Evolutionary conservation across 768 basidiomycete species (phyloP).

Genomic region (Xerocomus potaroensis): DNA sequence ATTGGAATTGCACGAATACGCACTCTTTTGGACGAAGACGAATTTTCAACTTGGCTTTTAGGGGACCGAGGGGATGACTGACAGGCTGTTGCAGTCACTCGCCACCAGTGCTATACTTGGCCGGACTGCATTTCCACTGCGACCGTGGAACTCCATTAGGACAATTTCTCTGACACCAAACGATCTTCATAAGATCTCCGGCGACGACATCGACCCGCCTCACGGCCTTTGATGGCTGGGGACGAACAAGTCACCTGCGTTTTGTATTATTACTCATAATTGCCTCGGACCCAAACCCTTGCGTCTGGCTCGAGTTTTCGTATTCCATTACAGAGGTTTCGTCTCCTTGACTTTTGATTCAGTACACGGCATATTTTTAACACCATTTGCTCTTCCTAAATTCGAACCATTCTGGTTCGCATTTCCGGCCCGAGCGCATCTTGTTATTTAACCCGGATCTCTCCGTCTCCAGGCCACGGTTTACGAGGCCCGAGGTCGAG

Average conservation of each 20-base stretch:
- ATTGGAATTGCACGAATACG: conserved; percentile 22
- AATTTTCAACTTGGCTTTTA: conserved; percentile 23
- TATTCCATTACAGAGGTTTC: conserved; percentile 19
- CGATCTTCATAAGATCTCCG: conserved; percentile 26
- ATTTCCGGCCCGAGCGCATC: conserved; percentile 9
- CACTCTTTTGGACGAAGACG: conserved; percentile 27
- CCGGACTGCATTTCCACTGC: conserved; percentile 13
- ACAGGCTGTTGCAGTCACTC: conserved; percentile 10
- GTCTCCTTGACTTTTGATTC: conserved; percentile 11
- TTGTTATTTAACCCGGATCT: conserved; percentile 27
- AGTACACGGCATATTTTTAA: conserved; percentile 12
- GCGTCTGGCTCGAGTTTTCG: conserved; percentile 18
- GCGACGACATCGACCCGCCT: conserved; percentile 10
- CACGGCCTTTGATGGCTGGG: conserved; percentile 21
- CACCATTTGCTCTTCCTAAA: conserved; percentile 20
- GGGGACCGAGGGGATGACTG: conserved; percentile 13
- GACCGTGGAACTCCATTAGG: conserved; percentile 24
- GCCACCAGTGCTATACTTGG: conserved; percentile 8
- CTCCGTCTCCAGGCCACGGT: conserved; percentile 9
- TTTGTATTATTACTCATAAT: conserved; percentile 36
- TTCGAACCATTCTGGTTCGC: conserved; percentile 10
- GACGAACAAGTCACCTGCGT: too few relatives aligned
- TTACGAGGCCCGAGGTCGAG: conserved; percentile 7
- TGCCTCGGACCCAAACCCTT: conserved; percentile 22
- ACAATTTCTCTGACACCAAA: conserved; percentile 10